Evolutionary conservation across 306 rosid genomes (phyloP).

Genomic region (Phaseolus lunatus): DNA sequence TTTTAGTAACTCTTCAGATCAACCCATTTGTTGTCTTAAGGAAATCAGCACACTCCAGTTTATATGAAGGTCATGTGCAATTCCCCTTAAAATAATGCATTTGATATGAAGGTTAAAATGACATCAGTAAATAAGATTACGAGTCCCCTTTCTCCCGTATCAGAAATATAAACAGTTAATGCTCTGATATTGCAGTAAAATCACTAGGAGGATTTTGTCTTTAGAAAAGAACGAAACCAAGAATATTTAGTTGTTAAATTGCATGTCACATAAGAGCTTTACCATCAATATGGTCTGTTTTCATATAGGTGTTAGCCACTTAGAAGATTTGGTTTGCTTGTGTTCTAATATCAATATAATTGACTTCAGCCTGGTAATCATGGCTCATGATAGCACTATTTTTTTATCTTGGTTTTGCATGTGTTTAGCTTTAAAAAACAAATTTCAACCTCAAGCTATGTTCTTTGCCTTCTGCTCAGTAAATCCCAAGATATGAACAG

Average conservation of each 20-base stretch:
- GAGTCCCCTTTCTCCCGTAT: not conserved
- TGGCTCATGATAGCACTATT: not conserved
- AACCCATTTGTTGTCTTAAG: not conserved
- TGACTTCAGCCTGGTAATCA: slow-evolving; percentile 11
- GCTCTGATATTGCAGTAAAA: not conserved
- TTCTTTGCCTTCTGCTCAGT: slow-evolving; percentile 32
- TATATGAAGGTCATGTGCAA: slow-evolving; percentile 6
- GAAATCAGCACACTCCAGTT: not conserved
- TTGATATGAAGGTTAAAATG: not conserved
- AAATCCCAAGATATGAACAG: slow-evolving; percentile 6
- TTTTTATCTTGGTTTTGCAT: slow-evolving; percentile 1
- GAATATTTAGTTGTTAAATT: not conserved
- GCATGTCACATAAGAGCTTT: not conserved
- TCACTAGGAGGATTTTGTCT: not conserved
- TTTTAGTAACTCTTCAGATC: not conserved
- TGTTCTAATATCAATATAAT: slow-evolving; percentile 10
- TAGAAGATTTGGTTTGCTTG: slow-evolving; percentile 1
- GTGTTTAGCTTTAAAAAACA: not conserved
- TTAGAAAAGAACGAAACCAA: not conserved
- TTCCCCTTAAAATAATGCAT: not conserved
- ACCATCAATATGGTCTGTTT: not conserved
- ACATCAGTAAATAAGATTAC: not conserved
- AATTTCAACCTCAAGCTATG: not conserved
- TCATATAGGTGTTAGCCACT: not conserved
- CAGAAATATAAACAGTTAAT: not conserved